A percentile compares a stretch with the other conserved stretches of the same genome.
These are phyloP conservation scores for Maudiozyma humilis DNA, from an alignment of 1,139 yeast species.

Conservation along the genomic window DNA sequence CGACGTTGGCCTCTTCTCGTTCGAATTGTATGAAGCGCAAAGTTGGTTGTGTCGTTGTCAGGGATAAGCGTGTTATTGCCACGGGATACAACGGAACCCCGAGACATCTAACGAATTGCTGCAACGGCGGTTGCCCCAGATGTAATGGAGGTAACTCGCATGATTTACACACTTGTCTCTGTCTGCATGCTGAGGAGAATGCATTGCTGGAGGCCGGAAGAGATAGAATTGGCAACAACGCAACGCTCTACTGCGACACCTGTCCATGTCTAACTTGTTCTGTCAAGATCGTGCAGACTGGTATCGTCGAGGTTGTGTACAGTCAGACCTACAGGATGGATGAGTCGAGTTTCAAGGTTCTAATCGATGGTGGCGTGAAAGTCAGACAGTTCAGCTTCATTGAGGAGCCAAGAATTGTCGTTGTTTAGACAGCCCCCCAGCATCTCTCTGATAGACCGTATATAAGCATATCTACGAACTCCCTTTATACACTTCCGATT, in stretches of 20 bases:
- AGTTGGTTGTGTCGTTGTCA: conserved; percentile 90
- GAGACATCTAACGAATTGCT: conserved; percentile 75
- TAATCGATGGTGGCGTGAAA: conserved; percentile 63
- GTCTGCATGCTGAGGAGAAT: conserved; percentile 95
- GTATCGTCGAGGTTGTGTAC: conserved; percentile 86
- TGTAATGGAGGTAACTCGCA: conserved; percentile 68
- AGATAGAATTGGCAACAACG: conserved; percentile 60
- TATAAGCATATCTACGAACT: too few species aligned
- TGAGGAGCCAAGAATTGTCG: conserved; percentile 25
- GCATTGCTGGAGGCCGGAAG: conserved; percentile 92
- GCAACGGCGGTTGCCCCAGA: conserved; percentile 88
- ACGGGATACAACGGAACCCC: conserved; percentile 99
- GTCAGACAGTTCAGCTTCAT: conserved; percentile 56
- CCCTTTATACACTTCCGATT: too few species aligned
- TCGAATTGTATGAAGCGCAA: conserved; percentile 95
- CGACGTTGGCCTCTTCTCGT: conserved; percentile 85
- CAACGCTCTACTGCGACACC: conserved; percentile 82
- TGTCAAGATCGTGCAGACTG: conserved; percentile 88
- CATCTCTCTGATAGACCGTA: too few species aligned
- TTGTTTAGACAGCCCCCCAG: conserved; percentile 12
- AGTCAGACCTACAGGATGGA: conserved; percentile 94
- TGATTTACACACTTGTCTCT: conserved; percentile 73
- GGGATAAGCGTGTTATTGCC: conserved; percentile 79
- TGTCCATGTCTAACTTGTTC: conserved; percentile 97
- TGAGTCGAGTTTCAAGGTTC: conserved; percentile 55